Evolutionary conservation across 225 moss, liverwort and hornwort genomes (phyloP).

Genomic region (Marchantia polymorpha): DNA sequence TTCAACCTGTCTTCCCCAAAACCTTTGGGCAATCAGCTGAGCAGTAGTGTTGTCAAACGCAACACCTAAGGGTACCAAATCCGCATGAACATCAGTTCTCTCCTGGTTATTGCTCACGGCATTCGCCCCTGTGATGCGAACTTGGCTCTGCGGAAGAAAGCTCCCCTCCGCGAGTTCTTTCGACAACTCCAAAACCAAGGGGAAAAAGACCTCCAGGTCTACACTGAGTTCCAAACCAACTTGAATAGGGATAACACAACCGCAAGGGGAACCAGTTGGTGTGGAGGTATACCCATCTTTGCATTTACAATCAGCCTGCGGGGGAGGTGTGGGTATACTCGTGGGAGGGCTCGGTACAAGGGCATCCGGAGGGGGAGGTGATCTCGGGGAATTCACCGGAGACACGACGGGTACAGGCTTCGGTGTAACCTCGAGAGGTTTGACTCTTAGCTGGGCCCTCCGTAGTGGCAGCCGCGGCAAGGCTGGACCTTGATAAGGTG

Average conservation of each 20-base stretch:
- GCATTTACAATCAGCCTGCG: constrained; percentile 32
- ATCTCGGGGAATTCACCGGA: constrained; percentile 8
- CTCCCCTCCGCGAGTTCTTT: constrained; percentile 60
- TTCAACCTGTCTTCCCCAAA: constrained; percentile 59
- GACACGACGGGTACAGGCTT: background rate
- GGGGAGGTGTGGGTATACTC: constrained; percentile 7
- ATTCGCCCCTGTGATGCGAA: constrained; percentile 55
- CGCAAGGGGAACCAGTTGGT: constrained; percentile 58
- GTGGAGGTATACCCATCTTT: constrained; percentile 63
- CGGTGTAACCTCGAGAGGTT: background rate
- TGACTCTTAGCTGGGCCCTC: constrained; percentile 3
- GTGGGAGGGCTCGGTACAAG: background rate
- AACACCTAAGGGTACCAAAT: constrained; percentile 58
- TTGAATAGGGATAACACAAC: constrained; percentile 65
- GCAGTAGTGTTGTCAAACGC: constrained; percentile 64
- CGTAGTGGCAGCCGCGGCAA: background rate
- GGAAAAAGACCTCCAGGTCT: constrained; percentile 54
- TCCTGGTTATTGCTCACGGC: constrained; percentile 45
- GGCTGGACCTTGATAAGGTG: background rate
- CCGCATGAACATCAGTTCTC: constrained; percentile 54
- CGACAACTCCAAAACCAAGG: constrained; percentile 57
- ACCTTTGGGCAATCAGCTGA: constrained; percentile 68
- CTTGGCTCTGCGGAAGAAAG: constrained; percentile 66
- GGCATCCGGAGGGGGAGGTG: background rate
- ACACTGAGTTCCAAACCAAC: constrained; percentile 53